phyloP scores from a whole-genome alignment of 495 filamentous ascomycete genomes.

The Penicillium ucsense region DNA sequence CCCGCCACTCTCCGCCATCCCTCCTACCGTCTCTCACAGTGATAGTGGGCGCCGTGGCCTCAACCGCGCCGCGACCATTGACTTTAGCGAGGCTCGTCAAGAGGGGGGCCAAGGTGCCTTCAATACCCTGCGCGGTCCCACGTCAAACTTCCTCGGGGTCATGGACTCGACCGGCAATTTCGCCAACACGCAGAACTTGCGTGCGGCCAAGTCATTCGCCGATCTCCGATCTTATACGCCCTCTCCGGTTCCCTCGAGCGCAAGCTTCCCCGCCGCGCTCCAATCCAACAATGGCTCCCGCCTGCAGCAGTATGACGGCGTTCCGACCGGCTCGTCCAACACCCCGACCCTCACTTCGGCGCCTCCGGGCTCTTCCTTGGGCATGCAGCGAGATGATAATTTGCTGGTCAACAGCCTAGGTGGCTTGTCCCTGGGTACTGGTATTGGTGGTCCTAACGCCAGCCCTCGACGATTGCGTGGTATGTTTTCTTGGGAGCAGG shows the following conservation, averaged over 20 bases:
- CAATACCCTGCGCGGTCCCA: conserved; percentile 65
- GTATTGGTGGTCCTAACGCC: conserved; percentile 47
- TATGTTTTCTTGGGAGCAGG: conserved; percentile 59
- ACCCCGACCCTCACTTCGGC: conserved; percentile 72
- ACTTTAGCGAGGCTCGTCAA: conserved; percentile 84
- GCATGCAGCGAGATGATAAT: conserved; percentile 53
- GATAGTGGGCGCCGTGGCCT: conserved; percentile 72
- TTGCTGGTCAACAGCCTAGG: conserved; percentile 59
- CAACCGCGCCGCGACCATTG: conserved; percentile 93
- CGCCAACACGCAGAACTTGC: conserved; percentile 63
- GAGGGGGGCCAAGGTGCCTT: conserved; percentile 54
- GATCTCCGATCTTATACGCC: conserved; percentile 92
- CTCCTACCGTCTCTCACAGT: conserved; percentile 51
- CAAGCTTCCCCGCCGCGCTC: conserved; percentile 70
- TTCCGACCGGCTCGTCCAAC: conserved; percentile 51
- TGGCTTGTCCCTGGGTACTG: conserved; percentile 51
- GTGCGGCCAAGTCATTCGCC: conserved; percentile 92
- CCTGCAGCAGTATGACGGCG: conserved; percentile 48
- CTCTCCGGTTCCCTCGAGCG: conserved; percentile 81
- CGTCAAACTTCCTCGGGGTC: conserved; percentile 68
- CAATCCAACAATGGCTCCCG: conserved; percentile 51
- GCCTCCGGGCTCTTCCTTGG: conserved; percentile 50
- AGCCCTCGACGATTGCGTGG: conserved; percentile 51
- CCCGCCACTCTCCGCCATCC: conserved; percentile 49
- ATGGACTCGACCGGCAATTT: conserved; percentile 70